These are phyloP conservation scores for Kregervanrija delftensis DNA, from an alignment of 805 yeast genomes.

Conservation along the genomic window DNA sequence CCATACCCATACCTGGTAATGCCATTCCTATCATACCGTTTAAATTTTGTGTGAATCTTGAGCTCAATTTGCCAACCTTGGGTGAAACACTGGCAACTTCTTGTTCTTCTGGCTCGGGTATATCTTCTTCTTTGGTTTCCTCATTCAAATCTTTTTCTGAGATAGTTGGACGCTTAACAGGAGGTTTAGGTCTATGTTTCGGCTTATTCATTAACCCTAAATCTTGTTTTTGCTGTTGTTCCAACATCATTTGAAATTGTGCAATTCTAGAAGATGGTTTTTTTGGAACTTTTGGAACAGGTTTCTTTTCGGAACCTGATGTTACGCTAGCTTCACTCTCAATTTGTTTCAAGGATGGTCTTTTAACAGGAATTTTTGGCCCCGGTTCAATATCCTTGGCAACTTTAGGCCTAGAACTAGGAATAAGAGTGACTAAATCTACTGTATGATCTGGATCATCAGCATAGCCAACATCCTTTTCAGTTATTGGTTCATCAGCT, in stretches of 20 bases:
- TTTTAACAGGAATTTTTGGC: too few relatives aligned
- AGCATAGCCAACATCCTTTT: not conserved
- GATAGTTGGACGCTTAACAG: slow-evolving; percentile 16
- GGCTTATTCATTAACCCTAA: slow-evolving; percentile 11
- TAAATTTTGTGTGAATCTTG: slow-evolving; percentile 50
- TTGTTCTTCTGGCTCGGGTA: not conserved
- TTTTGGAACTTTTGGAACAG: slow-evolving; percentile 67
- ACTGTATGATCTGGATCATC: too few relatives aligned
- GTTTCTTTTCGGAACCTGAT: slow-evolving; percentile 14
- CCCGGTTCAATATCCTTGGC: too few relatives aligned
- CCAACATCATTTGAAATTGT: slow-evolving; percentile 73
- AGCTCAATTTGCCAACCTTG: slow-evolving; percentile 19
- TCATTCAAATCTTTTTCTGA: slow-evolving; percentile 1
- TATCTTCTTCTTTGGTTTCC: slow-evolving; percentile 1
- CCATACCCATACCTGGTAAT: slow-evolving; percentile 41
- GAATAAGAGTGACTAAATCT: too few relatives aligned
- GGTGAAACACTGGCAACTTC: not conserved
- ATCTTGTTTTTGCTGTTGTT: slow-evolving; percentile 40
- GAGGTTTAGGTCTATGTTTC: slow-evolving; percentile 16
- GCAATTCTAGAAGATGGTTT: slow-evolving; percentile 75
- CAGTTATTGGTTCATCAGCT: not conserved
- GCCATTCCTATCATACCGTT: slow-evolving; percentile 53
- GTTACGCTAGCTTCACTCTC: too few relatives aligned
- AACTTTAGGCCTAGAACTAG: too few relatives aligned
- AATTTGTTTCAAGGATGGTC: too few relatives aligned